These are phyloP conservation scores for Schizosaccharomyces pombe DNA, from an alignment of 805 yeast species.

Conservation along the genomic window DNA sequence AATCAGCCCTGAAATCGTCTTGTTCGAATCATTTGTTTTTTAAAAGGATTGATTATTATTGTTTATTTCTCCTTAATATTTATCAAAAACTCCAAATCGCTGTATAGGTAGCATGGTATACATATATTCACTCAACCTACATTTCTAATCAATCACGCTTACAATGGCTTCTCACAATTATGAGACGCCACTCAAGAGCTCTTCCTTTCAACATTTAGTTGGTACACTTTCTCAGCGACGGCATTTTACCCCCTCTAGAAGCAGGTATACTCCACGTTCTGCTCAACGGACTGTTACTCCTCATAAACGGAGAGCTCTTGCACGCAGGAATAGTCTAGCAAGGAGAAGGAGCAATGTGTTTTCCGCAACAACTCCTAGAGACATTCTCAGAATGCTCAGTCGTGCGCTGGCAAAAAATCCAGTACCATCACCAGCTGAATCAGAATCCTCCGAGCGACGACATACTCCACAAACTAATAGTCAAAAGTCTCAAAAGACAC, in stretches of 20 bases:
- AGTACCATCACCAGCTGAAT: not conserved
- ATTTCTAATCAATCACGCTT: not conserved
- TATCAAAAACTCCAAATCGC: no score
- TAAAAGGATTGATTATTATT: no score
- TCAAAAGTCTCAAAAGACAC: no score
- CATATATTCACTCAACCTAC: no score
- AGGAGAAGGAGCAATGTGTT: not conserved
- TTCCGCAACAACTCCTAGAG: not conserved
- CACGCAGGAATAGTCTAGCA: not conserved
- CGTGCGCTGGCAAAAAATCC: not conserved
- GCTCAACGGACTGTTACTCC: not conserved
- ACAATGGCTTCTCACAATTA: not conserved
- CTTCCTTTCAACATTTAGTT: not conserved
- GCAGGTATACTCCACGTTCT: not conserved
- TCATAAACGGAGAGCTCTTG: not conserved
- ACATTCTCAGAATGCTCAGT: not conserved
- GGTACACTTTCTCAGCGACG: not conserved
- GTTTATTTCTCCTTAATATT: no score
- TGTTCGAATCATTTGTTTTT: no score
- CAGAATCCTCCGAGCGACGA: no score
- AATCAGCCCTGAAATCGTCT: no score
- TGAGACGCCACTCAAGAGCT: not conserved
- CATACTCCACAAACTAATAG: not conserved
- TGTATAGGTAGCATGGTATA: no score
- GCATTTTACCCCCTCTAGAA: not conserved